phyloP scores from a whole-genome alignment of 2,329 filamentous ascomycete species.

The Ceratocystis huliohia region DNA sequence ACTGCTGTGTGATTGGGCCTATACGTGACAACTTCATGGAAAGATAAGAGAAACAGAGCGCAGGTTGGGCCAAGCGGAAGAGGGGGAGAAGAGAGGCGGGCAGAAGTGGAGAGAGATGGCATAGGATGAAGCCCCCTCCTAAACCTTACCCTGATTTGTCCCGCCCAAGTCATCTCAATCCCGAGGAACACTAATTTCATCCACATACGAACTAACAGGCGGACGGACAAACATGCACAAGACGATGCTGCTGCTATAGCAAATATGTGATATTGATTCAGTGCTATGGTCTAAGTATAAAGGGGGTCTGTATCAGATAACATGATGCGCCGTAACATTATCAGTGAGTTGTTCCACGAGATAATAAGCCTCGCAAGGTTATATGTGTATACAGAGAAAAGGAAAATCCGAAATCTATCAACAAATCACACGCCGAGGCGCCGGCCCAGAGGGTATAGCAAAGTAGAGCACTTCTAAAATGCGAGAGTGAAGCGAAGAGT shows the following conservation, averaged over 20 bases:
- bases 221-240: not conserved
- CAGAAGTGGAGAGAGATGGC: not conserved
- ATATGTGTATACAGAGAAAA: conserved; percentile 1
- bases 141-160: not conserved
- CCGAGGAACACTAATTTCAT: not conserved
- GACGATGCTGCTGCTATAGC: not conserved
- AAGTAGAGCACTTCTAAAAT: conserved; percentile 6
- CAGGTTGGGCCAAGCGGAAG: not conserved
- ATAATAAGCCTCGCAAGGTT: not conserved
- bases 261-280: not conserved
- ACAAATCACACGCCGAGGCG: not conserved
- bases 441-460: not conserved
- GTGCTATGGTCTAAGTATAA: not conserved
- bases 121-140: too few species aligned
- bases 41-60: conserved; percentile 3
- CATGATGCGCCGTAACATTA: not conserved
- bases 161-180: not conserved
- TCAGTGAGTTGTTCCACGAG: not conserved
- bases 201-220: too few species aligned
- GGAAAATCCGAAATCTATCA: conserved; percentile 7
- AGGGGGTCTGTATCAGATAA: not conserved
- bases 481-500: conserved; percentile 23
- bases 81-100: not conserved
- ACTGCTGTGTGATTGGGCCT: not conserved
- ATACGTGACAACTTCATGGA: not conserved